Conservation (phyloP, 139 green algal species). For the Ostreobium quekettii region DNA sequence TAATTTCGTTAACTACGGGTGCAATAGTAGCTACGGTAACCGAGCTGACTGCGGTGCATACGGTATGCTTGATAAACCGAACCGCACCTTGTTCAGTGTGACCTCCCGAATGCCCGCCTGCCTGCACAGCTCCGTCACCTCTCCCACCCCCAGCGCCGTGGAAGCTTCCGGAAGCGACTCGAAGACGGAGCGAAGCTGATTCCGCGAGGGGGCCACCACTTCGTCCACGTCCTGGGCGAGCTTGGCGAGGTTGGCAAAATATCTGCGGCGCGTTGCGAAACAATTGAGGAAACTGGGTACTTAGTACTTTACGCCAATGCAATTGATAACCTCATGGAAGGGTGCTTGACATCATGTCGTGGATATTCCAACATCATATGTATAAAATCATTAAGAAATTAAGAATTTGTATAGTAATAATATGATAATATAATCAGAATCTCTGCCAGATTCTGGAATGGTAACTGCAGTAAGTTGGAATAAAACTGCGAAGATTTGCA, state of each 20-base stretch:
- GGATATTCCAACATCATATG: not conserved
- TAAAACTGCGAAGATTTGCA: too few relatives aligned
- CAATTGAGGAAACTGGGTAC: not conserved
- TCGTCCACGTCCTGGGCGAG: constrained; percentile 20
- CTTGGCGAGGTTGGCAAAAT: constrained; percentile 58
- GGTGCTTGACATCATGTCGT: not conserved
- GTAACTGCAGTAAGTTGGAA: too few relatives aligned
- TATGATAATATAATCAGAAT: not conserved
- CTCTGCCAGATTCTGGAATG: too few relatives aligned
- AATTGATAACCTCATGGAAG: too few relatives aligned
- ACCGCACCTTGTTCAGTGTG: constrained; percentile 30
- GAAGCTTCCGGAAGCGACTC: constrained; percentile 16
- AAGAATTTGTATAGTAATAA: not conserved
- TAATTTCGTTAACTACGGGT: too few relatives aligned
- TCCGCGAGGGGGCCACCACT: constrained; percentile 27
- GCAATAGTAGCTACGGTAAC: too few relatives aligned
- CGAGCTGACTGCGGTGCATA: too few relatives aligned
- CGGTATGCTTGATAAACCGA: too few relatives aligned
- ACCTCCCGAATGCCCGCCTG: constrained; percentile 20
- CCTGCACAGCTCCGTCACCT: constrained; percentile 17
- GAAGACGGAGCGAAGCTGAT: constrained; percentile 28
- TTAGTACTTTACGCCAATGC: not conserved
- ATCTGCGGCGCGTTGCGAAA: constrained; percentile 33
- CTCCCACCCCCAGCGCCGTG: not conserved
- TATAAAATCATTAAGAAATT: not conserved